phyloP scores from a whole-genome alignment of 108 stramenopile genomes.

The Cylindrotheca fusiformis region DNA sequence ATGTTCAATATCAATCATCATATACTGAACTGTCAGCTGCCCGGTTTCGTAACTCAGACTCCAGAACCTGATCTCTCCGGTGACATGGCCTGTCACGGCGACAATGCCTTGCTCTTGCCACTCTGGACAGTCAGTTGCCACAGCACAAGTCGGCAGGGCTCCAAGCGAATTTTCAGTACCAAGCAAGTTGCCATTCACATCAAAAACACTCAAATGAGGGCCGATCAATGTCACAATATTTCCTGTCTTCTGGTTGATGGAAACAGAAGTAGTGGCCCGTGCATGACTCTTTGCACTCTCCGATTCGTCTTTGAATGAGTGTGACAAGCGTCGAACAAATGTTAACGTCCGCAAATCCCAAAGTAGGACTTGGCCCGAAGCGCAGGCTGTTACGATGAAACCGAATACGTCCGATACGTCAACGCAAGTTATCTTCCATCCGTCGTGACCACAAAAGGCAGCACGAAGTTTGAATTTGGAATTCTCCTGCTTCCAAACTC shows the following conservation, averaged over 20 bases:
- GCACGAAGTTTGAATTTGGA: constrained; percentile 73
- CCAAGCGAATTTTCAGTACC: constrained; percentile 62
- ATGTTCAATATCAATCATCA: constrained; percentile 71
- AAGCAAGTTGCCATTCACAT: constrained; percentile 88
- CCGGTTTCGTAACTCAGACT: constrained; percentile 58
- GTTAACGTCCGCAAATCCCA: constrained; percentile 93
- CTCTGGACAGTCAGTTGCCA: constrained; percentile 88
- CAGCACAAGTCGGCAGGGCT: constrained; percentile 73
- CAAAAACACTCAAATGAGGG: constrained; percentile 75
- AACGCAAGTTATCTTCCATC: constrained; percentile 84
- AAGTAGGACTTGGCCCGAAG: constrained; percentile 82
- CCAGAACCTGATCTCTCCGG: constrained; percentile 94
- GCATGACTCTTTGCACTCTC: constrained; percentile 29
- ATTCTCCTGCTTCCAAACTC: constrained; percentile 84
- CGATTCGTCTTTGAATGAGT: constrained; percentile 30
- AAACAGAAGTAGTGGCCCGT: constrained; percentile 65
- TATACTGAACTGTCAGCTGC: constrained; percentile 49
- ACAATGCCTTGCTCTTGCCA: constrained; percentile 93
- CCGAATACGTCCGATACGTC: constrained; percentile 84
- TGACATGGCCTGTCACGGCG: constrained; percentile 90
- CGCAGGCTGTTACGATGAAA: constrained; percentile 85
- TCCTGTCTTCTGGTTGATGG: constrained; percentile 88
- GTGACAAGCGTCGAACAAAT: constrained; percentile 75
- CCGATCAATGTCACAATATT: constrained; percentile 85
- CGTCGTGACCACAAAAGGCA: constrained; percentile 87